Evolutionary conservation across 352 stramenopile species (phyloP), one percentile per base, ranked within the genome.

Genomic region (Globisporangium polare): DNA sequence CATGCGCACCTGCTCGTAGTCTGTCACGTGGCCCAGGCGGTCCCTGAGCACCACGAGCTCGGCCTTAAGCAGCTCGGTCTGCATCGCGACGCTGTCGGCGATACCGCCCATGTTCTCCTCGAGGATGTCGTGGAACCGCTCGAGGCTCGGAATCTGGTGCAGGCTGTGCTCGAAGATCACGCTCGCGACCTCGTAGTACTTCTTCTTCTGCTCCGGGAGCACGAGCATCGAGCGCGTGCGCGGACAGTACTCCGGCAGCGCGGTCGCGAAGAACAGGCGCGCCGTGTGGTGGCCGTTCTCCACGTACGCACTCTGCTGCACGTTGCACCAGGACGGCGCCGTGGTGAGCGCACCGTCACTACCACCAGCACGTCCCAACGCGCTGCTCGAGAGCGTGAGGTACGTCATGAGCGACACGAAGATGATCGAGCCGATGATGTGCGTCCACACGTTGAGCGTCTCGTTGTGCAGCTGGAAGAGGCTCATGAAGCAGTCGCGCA

Each of bases 401-500:
- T 92, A 92, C 18, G 78, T 49, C 70, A 94, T 89, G 65, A 94
- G 77, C 58, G 72, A 72, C 37, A 88, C 68, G 58, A 95, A 95
- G 71, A 93, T 91, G 64, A 93, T 81, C 50, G 83, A 92, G 42
- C 87, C 87, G 22, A 93, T 72, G 52, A 93, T 89, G 66, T 95
- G 87, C 58, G 83, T 94, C 87, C 87, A 95, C 22, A 95, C 83
- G 63, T 95, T 95, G 47, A 92, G 75, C 53, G 87, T 95, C 66
- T 95, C 87, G 62, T 95, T 95, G 74, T 95, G 87, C 61, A 94
- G 73, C 72, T 94, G 78, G 58, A 95, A 93, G 63, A 95, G 73
- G 55, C 81, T 92, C 31, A 78, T 45, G 56, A 93, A 78, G 59
- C 87, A 95, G 66, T 93, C 81, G 39, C 70, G 73, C 22, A 78